phyloP scores from a whole-genome alignment of 495 filamentous ascomycete genomes.

The Talaromyces stipitatus region DNA sequence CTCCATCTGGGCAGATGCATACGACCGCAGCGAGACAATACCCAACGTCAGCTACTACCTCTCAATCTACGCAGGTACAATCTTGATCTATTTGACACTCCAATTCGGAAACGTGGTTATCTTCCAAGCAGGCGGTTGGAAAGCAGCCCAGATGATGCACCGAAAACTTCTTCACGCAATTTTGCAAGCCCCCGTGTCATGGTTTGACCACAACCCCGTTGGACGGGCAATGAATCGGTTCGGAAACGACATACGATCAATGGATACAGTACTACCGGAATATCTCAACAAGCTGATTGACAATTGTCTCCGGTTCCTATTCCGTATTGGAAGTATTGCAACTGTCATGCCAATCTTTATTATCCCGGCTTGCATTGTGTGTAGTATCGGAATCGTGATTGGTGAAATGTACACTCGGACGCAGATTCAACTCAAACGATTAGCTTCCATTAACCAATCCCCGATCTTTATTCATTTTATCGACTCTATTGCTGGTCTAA shows the following conservation, averaged over 20 bases:
- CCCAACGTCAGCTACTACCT: conserved; percentile 16
- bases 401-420: conserved; percentile 45
- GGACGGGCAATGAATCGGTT: conserved; percentile 90
- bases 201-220: conserved; percentile 84
- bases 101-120: conserved; percentile 17
- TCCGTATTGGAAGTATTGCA: conserved; percentile 37
- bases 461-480: conserved; percentile 44
- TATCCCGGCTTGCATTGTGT: conserved; percentile 32
- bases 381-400: conserved; percentile 30
- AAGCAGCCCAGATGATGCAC: conserved; percentile 48
- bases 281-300: conserved; percentile 34
- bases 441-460: conserved; percentile 36
- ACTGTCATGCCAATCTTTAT: conserved; percentile 44
- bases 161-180: conserved; percentile 60
- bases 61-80: conserved; percentile 14
- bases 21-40: conserved; percentile 9
- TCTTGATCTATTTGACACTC: conserved; percentile 13
- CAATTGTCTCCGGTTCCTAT: conserved; percentile 25
- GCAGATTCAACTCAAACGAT: conserved; percentile 34
- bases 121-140: conserved; percentile 27
- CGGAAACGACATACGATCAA: conserved; percentile 51
- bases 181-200: conserved; percentile 72
- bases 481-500: conserved; percentile 38
- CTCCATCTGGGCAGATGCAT: conserved; percentile 18
- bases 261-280: conserved; percentile 46